Evolutionary conservation across 208 protist species (phyloP).

Genomic region (Herpetomonas samuelpessoai): DNA sequence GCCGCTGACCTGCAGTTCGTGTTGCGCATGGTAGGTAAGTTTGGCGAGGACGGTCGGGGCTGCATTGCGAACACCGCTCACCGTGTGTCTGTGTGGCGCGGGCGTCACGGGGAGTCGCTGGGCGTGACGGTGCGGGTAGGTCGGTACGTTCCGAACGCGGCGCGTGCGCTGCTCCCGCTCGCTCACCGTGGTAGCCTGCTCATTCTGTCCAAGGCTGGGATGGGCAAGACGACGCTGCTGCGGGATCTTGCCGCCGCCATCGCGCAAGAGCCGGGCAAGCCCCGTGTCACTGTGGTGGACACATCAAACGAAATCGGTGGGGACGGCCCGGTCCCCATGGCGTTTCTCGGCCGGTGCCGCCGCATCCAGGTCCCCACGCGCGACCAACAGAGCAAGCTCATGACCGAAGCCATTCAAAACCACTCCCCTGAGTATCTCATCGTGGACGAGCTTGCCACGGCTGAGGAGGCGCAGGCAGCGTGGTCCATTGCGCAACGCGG

Average conservation of each 20-base stretch:
- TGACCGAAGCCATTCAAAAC: conserved; percentile 94
- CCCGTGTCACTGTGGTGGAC: conserved; percentile 90
- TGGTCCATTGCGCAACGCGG: conserved; percentile 88
- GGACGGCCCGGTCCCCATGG: conserved; percentile 81
- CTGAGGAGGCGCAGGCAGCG: conserved; percentile 71
- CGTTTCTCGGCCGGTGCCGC: conserved; percentile 83
- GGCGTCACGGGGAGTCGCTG: conserved; percentile 62
- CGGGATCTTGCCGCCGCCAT: conserved; percentile 81
- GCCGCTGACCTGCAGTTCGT: conserved; percentile 46
- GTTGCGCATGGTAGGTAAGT: conserved; percentile 47
- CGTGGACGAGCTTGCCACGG: conserved; percentile 91
- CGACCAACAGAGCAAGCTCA: conserved; percentile 60
- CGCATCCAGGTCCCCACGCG: conserved; percentile 83
- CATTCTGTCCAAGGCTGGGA: conserved; percentile 87
- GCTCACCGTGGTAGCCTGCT: conserved; percentile 67
- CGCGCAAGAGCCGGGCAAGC: conserved; percentile 35
- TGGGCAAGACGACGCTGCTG: conserved; percentile 94
- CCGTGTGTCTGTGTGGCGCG: conserved; percentile 75
- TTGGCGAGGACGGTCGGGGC: conserved; percentile 73
- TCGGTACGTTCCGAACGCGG: conserved; percentile 69
- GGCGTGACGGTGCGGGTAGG: conserved; percentile 88
- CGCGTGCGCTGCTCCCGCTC: conserved; percentile 54
- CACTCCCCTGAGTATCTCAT: conserved; percentile 93
- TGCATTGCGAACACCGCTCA: conserved; percentile 71
- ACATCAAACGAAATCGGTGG: conserved; percentile 95